Conservation (phyloP, 2,329 filamentous ascomycete genomes). For the Davidsoniella australis region DNA sequence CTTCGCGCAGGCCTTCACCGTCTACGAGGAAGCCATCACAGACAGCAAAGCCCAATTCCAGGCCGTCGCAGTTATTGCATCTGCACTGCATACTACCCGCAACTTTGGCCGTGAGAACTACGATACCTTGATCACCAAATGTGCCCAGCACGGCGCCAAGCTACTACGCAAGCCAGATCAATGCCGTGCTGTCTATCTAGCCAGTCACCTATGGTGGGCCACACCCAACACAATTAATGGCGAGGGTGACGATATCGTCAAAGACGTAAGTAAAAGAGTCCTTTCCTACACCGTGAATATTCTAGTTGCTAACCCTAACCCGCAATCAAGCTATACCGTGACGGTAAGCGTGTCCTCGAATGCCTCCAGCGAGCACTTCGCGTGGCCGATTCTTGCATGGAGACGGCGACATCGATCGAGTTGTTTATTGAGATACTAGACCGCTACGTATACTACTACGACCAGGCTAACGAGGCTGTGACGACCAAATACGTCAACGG, state of each 20-base stretch:
- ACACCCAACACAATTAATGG: constrained; percentile 61
- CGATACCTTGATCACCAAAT: constrained; percentile 95
- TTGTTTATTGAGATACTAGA: constrained; percentile 97
- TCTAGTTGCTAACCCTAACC: constrained; percentile 14
- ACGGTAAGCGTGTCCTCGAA: constrained; percentile 91
- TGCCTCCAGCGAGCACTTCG: constrained; percentile 88
- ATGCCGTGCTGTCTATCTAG: constrained; percentile 88
- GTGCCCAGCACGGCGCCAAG: constrained; percentile 90
- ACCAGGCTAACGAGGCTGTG: constrained; percentile 96
- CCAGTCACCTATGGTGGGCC: constrained; percentile 96
- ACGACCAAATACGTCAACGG: constrained; percentile 97
- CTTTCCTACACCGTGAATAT: not conserved
- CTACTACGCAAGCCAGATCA: constrained; percentile 95
- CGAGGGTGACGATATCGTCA: constrained; percentile 57
- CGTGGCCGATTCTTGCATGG: constrained; percentile 97
- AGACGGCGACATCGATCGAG: constrained; percentile 90
- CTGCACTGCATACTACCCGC: constrained; percentile 70
- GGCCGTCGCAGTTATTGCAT: constrained; percentile 86
- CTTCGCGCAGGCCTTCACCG: constrained; percentile 93
- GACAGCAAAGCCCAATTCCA: constrained; percentile 97
- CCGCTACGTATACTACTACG: constrained; percentile 97
- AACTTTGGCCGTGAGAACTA: constrained; percentile 96
- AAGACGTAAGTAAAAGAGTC: constrained; percentile 37
- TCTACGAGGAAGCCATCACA: constrained; percentile 91
- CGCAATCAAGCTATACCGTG: constrained; percentile 61